Evolutionary conservation across 2,329 filamentous ascomycete genomes (phyloP), one percentile per base, ranked within the genome.

Genomic region (Curvularia hawaiiensis): DNA sequence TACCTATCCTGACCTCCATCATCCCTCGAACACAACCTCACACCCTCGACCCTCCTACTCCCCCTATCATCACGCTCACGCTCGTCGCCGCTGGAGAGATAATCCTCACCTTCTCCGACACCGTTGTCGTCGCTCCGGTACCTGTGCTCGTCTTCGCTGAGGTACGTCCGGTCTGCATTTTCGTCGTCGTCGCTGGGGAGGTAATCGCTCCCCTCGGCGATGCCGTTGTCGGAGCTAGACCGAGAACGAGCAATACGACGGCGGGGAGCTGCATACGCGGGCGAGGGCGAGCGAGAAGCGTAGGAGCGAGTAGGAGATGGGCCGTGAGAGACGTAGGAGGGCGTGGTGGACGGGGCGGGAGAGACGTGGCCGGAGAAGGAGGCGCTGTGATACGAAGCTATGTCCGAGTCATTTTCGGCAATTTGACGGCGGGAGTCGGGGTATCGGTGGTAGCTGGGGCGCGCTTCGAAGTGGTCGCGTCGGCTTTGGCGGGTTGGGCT

Each of bases 361-460:
- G 44, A 33, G 4, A 33, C 28, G 22, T 50, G 48, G 11, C 38
- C 41, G 1, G 54, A 49, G 7, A 40, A 31, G 1, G 50, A 44
- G 38, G 14, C 26, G 33, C 56, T 58, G 47, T 28, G 50, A 12
- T 50, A 50, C n/a, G 54, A 60, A 11, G 40, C 52, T 31, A 44
- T 35, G 3, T 60, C 58, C 3, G 58, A 60, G 22, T 40, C 16
- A 11, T 35, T 33, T 33, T n/a, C 16, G 16, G 24, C 3, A 20
- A 26, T 16, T 5, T 14, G n/a, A 5, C n/a, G 28, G 35, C 16
- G 14, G 7, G 14, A 18, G 35, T n/a, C 2, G 16, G 8, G 16
- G 35, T 38, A 10, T 16, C 3, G 12, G 11, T 11, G 45, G 33
- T 26, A 50, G 24, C 33, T 51, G 22, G 47, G 4, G 9, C 33